phyloP scores from a whole-genome alignment of 2,329 filamentous ascomycete species.

The Mollisiaceae sp. region DNA sequence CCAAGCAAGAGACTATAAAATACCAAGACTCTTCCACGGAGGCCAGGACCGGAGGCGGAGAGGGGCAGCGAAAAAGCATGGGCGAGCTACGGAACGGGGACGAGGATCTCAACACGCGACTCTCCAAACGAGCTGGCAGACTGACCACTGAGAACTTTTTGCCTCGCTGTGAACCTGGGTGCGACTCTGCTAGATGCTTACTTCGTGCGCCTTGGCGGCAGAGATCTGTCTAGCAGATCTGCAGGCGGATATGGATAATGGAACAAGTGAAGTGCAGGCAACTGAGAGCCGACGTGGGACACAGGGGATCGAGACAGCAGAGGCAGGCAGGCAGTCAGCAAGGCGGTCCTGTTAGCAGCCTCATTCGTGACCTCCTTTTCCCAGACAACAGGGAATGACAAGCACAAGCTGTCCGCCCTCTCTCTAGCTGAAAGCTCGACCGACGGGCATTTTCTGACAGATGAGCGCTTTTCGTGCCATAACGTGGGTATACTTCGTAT shows the following conservation, averaged over 20 bases:
- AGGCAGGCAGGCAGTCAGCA: not conserved
- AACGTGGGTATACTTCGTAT: not conserved
- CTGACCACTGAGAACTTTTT: constrained; percentile 11
- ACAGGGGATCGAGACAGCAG: constrained; percentile 3
- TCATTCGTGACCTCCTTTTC: constrained; percentile 19
- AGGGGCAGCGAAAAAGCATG: constrained; percentile 21
- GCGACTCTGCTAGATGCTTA: not conserved
- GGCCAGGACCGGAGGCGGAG: constrained; percentile 10
- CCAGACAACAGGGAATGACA: constrained; percentile 15
- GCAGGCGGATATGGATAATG: constrained; percentile 20
- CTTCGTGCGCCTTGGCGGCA: constrained; percentile 22
- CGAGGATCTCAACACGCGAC: constrained; percentile 19
- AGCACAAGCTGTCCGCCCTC: constrained; percentile 13
- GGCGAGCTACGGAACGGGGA: not conserved
- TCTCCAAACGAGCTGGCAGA: not conserved
- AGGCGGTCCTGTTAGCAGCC: constrained; percentile 10
- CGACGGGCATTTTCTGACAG: constrained; percentile 12
- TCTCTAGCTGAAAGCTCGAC: not conserved
- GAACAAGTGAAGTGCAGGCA: constrained; percentile 14
- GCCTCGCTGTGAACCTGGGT: constrained; percentile 1
- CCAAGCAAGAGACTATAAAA: constrained; percentile 13
- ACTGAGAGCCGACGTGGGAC: constrained; percentile 25
- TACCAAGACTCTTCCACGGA: constrained; percentile 19
- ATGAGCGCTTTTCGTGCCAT: constrained; percentile 6
- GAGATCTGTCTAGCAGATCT: constrained; percentile 30